Percentiles rank a stretch among this genome's conserved stretches.
These are phyloP conservation scores for Chimonanthus praecox DNA, from an alignment of 164 flowering plant species.

Conservation along the genomic window DNA sequence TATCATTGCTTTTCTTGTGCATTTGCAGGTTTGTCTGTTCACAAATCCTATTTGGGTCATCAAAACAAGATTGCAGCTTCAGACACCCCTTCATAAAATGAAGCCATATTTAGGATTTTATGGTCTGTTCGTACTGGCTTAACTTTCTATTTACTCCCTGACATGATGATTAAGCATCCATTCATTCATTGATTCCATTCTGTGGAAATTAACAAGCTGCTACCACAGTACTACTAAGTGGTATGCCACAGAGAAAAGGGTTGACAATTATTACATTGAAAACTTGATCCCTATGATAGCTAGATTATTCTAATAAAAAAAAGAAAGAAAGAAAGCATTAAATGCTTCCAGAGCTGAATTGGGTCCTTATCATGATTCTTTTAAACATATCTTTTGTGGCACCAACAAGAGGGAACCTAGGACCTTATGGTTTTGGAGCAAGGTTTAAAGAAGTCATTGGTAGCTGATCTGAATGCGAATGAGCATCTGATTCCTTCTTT, in stretches of 20 bases:
- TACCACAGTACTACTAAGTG: too few species aligned
- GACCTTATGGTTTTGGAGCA: neutral
- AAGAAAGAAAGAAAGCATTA: too few species aligned
- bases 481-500: neutral
- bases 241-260: neutral
- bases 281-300: neutral
- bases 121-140: conserved; percentile 52
- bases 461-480: neutral
- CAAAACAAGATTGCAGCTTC: conserved; percentile 97
- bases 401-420: neutral
- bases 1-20: conserved; percentile 6
- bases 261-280: neutral
- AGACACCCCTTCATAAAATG: conserved; percentile 73
- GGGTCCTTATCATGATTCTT: neutral
- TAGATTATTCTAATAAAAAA: neutral
- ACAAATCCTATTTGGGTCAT: conserved; percentile 98
- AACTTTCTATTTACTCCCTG: conserved; percentile 12
- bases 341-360: neutral
- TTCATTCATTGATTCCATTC: neutral
- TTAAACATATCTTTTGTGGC: neutral
- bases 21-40: conserved; percentile 69
- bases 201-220: neutral
- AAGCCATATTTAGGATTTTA: conserved; percentile 76
- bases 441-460: neutral
- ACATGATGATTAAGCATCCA: neutral